phyloP scores from a whole-genome alignment of 805 yeast genomes.

The Cyberlindnera americana region DNA sequence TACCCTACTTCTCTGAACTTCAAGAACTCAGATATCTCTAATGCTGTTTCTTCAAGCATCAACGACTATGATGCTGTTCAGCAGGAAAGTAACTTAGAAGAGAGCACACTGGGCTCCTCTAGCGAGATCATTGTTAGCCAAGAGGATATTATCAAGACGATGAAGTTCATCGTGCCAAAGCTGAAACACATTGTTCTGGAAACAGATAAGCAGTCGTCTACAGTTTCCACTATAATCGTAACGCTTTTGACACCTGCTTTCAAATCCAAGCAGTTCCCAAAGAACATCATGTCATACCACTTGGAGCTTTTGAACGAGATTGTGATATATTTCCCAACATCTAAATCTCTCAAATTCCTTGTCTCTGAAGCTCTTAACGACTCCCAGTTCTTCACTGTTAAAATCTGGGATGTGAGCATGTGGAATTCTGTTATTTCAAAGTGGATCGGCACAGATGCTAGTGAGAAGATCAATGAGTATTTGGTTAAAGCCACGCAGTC shows the following conservation, averaged over 20 bases:
- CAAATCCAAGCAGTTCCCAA: slow-evolving; percentile 40
- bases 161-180: slow-evolving; percentile 35
- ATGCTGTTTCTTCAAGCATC: slow-evolving; percentile 13
- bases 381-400: slow-evolving; percentile 46
- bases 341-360: slow-evolving; percentile 59
- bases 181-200: slow-evolving; percentile 38
- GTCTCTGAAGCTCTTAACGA: slow-evolving; percentile 67
- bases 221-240: slow-evolving; percentile 50
- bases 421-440: slow-evolving; percentile 56
- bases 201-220: slow-evolving; percentile 52
- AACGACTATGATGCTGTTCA: slow-evolving; percentile 8
- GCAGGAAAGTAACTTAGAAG: slow-evolving; percentile 8
- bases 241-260: slow-evolving; percentile 51
- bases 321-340: slow-evolving; percentile 28
- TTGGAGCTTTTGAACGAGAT: slow-evolving; percentile 41
- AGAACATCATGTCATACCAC: slow-evolving; percentile 37
- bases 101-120: slow-evolving; percentile 18
- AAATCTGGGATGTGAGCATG: slow-evolving; percentile 25
- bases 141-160: slow-evolving; percentile 43
- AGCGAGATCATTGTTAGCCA: slow-evolving; percentile 23
- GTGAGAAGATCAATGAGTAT: slow-evolving; percentile 53
- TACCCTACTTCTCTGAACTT: slow-evolving; percentile 30
- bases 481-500: slow-evolving; percentile 41
- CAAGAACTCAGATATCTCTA: slow-evolving; percentile 17
- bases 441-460: slow-evolving; percentile 64